A percentile compares a stretch with the other conserved stretches of the same genome.
Evolutionary conservation across 306 rosid species (phyloP).

Genomic region (Carpinus fangiana): DNA sequence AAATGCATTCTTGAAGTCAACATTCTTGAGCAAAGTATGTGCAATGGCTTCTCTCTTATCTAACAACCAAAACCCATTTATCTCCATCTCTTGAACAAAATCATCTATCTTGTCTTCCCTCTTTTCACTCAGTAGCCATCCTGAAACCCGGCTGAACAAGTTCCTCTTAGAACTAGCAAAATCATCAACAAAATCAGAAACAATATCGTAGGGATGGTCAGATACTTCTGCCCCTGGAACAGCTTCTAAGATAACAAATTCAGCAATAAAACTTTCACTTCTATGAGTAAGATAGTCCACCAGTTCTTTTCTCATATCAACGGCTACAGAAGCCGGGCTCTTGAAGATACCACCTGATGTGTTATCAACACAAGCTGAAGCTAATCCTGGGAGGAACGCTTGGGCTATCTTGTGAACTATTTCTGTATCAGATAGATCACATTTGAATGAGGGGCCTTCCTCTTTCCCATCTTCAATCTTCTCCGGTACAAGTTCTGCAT

Average conservation of each 20-base stretch:
- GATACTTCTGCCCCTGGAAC: constrained; percentile 49
- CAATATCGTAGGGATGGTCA: constrained; percentile 68
- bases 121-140: constrained; percentile 74
- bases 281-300: constrained; percentile 58
- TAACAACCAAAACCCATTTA: constrained; percentile 68
- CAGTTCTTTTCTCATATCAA: constrained; percentile 76
- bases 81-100: constrained; percentile 74
- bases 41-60: constrained; percentile 61
- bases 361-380: constrained; percentile 74
- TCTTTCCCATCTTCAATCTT: constrained; percentile 62
- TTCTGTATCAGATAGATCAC: constrained; percentile 68
- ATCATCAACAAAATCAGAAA: constrained; percentile 76
- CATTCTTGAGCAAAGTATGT: constrained; percentile 55
- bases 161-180: constrained; percentile 62
- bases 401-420: constrained; percentile 74
- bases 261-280: constrained; percentile 75
- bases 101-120: constrained; percentile 91
- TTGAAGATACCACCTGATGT: constrained; percentile 70
- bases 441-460: constrained; percentile 43
- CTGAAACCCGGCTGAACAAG: constrained; percentile 69
- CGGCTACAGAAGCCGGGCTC: constrained; percentile 69
- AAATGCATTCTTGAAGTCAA: constrained; percentile 61
- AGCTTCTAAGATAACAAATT: constrained; percentile 59
- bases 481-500: constrained; percentile 51
- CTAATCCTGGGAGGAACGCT: constrained; percentile 70